These are phyloP conservation scores for Diaporthe batatas DNA, from an alignment of 2,329 filamentous ascomycete species.

Conservation along the genomic window DNA sequence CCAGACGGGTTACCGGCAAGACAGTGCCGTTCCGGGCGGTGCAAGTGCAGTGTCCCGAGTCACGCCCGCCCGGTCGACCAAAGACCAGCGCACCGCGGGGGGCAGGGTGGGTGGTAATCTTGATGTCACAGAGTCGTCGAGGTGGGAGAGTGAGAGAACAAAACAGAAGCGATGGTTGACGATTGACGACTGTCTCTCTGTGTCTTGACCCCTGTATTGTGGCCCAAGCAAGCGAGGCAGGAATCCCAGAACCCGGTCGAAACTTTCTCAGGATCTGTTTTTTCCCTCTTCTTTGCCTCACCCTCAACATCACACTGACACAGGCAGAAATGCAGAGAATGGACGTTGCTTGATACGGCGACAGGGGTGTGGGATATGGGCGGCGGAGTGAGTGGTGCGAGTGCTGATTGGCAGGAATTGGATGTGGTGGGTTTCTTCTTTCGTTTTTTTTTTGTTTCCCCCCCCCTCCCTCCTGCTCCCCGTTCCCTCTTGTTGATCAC, in stretches of 20 bases:
- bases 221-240: background rate
- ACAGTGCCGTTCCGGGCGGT: slow-evolving; percentile 13
- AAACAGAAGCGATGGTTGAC: background rate
- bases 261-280: background rate
- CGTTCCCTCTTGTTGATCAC: slow-evolving; percentile 27
- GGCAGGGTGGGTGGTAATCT: slow-evolving; percentile 1
- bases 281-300: background rate
- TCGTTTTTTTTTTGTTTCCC: background rate
- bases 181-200: background rate
- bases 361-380: background rate
- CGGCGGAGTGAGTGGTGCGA: background rate
- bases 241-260: slow-evolving; percentile 10
- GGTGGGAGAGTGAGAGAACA: background rate
- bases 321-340: background rate
- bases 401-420: background rate
- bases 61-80: background rate
- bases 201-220: too few species aligned
- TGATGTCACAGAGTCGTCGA: slow-evolving; percentile 25
- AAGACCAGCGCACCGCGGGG: background rate
- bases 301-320: slow-evolving; percentile 1
- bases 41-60: slow-evolving; percentile 15
- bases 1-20: background rate
- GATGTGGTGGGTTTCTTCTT: slow-evolving; percentile 4
- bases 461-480: background rate
- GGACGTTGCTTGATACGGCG: background rate